phyloP scores from a whole-genome alignment of 2,329 filamentous ascomycete genomes.

The Fusarium tupiense region DNA sequence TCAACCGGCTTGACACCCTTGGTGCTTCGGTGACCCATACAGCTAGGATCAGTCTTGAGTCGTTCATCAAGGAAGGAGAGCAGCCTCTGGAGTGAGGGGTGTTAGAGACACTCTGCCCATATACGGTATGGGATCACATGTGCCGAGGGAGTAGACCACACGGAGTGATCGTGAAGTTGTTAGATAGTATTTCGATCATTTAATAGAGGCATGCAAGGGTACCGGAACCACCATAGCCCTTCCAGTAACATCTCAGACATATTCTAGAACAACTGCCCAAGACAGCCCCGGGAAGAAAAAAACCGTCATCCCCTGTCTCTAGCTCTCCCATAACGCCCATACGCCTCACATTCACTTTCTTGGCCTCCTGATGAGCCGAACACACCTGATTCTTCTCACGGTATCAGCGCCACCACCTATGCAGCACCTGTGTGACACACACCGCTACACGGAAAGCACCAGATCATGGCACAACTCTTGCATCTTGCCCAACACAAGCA shows the following conservation, averaged over 20 bases:
- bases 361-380: slow-evolving; percentile 13
- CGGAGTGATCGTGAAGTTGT: not conserved
- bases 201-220: slow-evolving; percentile 8
- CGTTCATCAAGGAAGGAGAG: slow-evolving; percentile 49
- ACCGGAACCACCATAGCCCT: not conserved
- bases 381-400: slow-evolving; percentile 16
- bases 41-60: slow-evolving; percentile 49
- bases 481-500: slow-evolving; percentile 6
- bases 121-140: slow-evolving; percentile 10
- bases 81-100: slow-evolving; percentile 17
- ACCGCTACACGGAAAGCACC: slow-evolving; percentile 27
- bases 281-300: not conserved
- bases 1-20: slow-evolving; percentile 55
- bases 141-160: not conserved
- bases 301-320: not conserved
- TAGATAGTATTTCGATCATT: slow-evolving; percentile 3
- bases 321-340: not conserved
- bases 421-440: slow-evolving; percentile 1
- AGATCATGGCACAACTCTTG: slow-evolving; percentile 16
- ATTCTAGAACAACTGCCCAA: not conserved
- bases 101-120: not conserved
- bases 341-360: slow-evolving; percentile 9
- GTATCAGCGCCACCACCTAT: not conserved
- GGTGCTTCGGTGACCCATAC: slow-evolving; percentile 54
- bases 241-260: not conserved